Evolutionary conservation across 2,329 filamentous ascomycete species (phyloP), one percentile per base, ranked within the genome.

Genomic region (Penicillium oxalicum): DNA sequence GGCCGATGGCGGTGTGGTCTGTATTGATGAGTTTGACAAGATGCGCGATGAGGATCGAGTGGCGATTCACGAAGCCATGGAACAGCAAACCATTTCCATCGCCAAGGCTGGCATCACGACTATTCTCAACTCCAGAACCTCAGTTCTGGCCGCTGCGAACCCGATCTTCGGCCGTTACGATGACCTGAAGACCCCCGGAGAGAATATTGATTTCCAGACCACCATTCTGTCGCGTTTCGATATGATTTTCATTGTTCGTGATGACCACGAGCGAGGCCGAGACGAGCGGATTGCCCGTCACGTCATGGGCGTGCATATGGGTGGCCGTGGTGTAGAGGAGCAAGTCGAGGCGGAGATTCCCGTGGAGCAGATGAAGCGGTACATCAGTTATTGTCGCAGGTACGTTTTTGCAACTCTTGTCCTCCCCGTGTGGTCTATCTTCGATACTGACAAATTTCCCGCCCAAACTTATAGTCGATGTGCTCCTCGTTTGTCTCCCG

Each of bases 1-100:
- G 13, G 93, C 93, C 4, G 93, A 98, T 58, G 91, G 91, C 2
- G 93, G 93, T 61, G 91, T 97, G 1, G 93, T 97, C 8, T 97
- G 93, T 70, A 98, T 98, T 60, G 93, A 98, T 65, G 93, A 98
- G 72, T 98, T 98, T 65, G 93, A 98, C 75, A 98, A 98, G 77
- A 98, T 98, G 93, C 81, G 93, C 54, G 93, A 98, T 66, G 93
- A 98, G 69, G 93, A 98, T 62, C 82, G 93, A 60, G 93, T 97
- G 5, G 93, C 93, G 2, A 98, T 98, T 58, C 93, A 98, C 77
- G 93, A 98, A 79, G 93, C 93, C 50, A 98, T 98, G 93, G 93
- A 98, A 68, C 93, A 98, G 73, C 93, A 98, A 70, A 98, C 93
- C 0, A 98, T 98, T 52, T 97, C 93, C 9, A 97, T 98, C 61